These are phyloP conservation scores for Talaromyces stipitatus DNA, from an alignment of 495 filamentous ascomycete species.

Conservation along the genomic window DNA sequence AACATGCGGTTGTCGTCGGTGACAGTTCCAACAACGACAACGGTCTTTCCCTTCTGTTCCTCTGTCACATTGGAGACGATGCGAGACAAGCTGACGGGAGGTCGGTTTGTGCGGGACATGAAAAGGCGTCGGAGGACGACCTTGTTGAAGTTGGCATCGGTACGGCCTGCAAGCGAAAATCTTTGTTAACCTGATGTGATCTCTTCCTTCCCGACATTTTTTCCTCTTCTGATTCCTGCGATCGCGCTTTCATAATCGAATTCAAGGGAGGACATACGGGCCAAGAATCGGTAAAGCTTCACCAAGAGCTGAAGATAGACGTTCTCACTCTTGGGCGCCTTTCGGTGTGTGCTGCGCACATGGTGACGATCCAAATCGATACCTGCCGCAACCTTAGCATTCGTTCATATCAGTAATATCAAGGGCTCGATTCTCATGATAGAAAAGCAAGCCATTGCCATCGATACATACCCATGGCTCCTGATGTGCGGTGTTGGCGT, in stretches of 20 bases:
- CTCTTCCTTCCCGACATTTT: neutral
- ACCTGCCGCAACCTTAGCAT: conserved; percentile 29
- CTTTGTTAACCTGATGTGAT: neutral
- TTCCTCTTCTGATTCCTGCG: neutral
- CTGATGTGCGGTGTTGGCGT: conserved; percentile 33
- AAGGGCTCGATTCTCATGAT: neutral
- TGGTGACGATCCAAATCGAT: conserved; percentile 73
- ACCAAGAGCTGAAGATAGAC: conserved; percentile 95
- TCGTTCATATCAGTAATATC: neutral
- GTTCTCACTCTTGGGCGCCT: conserved; percentile 96
- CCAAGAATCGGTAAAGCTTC: conserved; percentile 98
- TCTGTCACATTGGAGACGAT: conserved; percentile 61
- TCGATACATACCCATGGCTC: conserved; percentile 40
- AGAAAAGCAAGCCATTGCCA: conserved; percentile 9
- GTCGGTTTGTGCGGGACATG: conserved; percentile 95
- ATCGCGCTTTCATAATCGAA: neutral
- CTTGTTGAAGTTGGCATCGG: conserved; percentile 95
- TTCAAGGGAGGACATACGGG: conserved; percentile 58
- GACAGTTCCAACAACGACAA: conserved; percentile 87
- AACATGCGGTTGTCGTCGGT: conserved; percentile 95
- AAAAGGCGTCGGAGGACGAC: conserved; percentile 92
- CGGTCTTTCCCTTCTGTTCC: conserved; percentile 74
- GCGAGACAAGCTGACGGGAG: conserved; percentile 86
- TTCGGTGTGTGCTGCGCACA: conserved; percentile 79
- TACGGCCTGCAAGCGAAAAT: conserved; percentile 58